Conservation (phyloP, 2,329 filamentous ascomycete species). For the Penicillium frequentans region DNA sequence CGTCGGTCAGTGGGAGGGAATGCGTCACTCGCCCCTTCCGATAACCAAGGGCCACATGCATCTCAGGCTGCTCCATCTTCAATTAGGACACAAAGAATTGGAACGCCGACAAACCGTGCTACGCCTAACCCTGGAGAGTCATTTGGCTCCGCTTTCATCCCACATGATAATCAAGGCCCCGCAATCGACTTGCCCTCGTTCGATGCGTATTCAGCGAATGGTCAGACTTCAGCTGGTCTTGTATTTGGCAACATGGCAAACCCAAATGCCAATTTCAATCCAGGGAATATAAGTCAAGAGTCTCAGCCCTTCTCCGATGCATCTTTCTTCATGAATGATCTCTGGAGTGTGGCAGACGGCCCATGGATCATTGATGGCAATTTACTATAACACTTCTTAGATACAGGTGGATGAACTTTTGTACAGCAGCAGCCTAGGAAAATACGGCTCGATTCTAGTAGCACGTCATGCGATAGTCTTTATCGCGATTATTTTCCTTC, state of each 20-base stretch:
- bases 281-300: conserved; percentile 12
- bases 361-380: conserved; percentile 35
- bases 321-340: conserved; percentile 22
- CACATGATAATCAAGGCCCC: not conserved
- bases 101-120: not conserved
- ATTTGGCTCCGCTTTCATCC: not conserved
- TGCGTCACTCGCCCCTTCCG: not conserved
- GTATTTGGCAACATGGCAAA: conserved; percentile 21
- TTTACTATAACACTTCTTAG: conserved; percentile 7
- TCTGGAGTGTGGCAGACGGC: conserved; percentile 35
- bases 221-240: conserved; percentile 16
- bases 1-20: not conserved
- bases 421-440: not conserved
- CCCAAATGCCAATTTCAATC: conserved; percentile 9
- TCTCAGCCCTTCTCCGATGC: conserved; percentile 18
- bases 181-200: not conserved
- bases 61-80: not conserved
- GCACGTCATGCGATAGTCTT: not conserved
- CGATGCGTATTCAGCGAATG: not conserved
- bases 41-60: not conserved
- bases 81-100: not conserved
- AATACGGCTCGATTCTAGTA: not conserved
- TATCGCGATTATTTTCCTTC: conserved; percentile 4
- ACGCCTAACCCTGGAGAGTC: not conserved
- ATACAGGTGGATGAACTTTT: not conserved